These are phyloP conservation scores for Isochrysis galbana DNA, from an alignment of 78 protist species.

Conservation along the genomic window DNA sequence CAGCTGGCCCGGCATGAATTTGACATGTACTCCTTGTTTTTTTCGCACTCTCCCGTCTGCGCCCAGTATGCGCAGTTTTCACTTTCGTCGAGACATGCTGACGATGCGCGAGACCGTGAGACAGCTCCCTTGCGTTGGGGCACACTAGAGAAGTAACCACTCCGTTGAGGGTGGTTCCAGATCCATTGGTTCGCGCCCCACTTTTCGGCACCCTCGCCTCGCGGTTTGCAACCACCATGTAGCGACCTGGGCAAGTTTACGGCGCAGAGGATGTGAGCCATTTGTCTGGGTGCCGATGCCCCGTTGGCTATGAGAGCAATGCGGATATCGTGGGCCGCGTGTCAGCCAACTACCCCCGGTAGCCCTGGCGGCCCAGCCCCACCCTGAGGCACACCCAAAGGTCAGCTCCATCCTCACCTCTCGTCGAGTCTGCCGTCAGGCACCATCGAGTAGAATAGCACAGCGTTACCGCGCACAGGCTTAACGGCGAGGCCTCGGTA, in stretches of 20 bases:
- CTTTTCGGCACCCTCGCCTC: not conserved
- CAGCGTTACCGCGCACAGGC: conserved; percentile 18
- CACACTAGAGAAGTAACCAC: not conserved
- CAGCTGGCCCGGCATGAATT: not conserved
- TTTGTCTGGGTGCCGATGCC: no score
- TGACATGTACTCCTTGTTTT: not conserved
- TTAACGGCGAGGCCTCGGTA: conserved; percentile 2
- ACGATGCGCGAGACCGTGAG: not conserved
- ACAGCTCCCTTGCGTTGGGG: not conserved
- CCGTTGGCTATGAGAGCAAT: no score
- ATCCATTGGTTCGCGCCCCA: conserved; percentile 37
- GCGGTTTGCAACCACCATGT: conserved; percentile 13
- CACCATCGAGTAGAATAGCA: conserved; percentile 29
- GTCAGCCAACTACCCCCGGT: no score
- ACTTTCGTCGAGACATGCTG: not conserved
- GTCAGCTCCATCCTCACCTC: no score
- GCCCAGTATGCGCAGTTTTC: not conserved
- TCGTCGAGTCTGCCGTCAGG: conserved; percentile 1
- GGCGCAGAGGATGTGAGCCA: no score
- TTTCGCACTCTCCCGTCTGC: not conserved
- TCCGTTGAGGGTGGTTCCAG: conserved; percentile 13
- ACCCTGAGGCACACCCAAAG: no score
- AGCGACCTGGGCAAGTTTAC: no score
- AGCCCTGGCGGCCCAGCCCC: no score
- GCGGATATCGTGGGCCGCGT: no score